These are phyloP conservation scores for Macrotyloma uniflorum DNA, from an alignment of 306 rosid genomes.

Conservation along the genomic window DNA sequence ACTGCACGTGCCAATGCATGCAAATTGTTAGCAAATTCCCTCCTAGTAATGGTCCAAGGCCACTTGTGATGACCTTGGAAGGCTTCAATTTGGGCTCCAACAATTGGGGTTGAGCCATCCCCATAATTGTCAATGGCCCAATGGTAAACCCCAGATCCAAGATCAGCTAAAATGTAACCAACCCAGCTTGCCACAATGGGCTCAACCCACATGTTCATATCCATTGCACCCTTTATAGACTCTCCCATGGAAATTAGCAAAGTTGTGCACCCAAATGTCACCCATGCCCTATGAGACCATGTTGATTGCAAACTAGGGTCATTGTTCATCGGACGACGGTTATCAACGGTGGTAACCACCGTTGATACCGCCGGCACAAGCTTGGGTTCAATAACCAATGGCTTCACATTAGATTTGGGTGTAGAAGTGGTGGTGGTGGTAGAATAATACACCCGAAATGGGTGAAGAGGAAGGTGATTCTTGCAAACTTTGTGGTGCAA, in stretches of 20 bases:
- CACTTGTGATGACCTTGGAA: conserved; percentile 92
- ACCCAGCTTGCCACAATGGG: conserved; percentile 44
- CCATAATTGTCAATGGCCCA: conserved; percentile 94
- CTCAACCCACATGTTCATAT: conserved; percentile 38
- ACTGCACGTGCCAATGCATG: conserved; percentile 71
- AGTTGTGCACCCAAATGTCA: conserved; percentile 52
- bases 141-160: conserved; percentile 88
- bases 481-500: conserved; percentile 33
- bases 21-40: conserved; percentile 84
- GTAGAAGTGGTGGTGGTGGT: conserved; percentile 37
- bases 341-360: background rate
- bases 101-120: conserved; percentile 57
- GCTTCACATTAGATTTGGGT: conserved; percentile 26
- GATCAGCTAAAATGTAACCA: conserved; percentile 82
- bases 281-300: conserved; percentile 90
- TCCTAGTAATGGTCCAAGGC: conserved; percentile 88
- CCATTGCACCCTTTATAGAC: conserved; percentile 43
- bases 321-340: conserved; percentile 41
- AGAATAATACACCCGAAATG: conserved; percentile 38
- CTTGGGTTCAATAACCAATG: conserved; percentile 38
- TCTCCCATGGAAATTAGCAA: conserved; percentile 45
- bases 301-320: conserved; percentile 71
- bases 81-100: conserved; percentile 83
- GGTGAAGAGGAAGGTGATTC: background rate
- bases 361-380: background rate